phyloP scores from a whole-genome alignment of 2,329 filamentous ascomycete genomes.

The Xylogone sp. region DNA sequence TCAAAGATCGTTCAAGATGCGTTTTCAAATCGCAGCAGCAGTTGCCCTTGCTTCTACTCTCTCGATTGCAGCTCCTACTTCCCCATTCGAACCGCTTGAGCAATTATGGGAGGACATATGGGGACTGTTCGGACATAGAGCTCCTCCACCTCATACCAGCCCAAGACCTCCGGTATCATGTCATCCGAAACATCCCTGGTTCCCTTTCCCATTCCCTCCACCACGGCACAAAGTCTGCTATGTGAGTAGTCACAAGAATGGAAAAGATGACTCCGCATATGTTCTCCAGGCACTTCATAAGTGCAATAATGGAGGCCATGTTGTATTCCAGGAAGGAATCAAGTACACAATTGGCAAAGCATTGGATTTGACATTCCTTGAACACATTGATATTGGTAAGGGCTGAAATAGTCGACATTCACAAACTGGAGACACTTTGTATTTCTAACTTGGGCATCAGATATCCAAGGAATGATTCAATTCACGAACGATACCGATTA shows the following conservation, averaged over 20 bases:
- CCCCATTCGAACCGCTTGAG: conserved; percentile 11
- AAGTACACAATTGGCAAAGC: conserved; percentile 61
- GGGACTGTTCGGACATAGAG: conserved; percentile 3
- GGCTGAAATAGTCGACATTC: background rate
- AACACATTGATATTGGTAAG: conserved; percentile 57
- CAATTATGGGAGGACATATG: conserved; percentile 9
- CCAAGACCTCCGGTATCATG: conserved; percentile 17
- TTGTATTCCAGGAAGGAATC: conserved; percentile 48
- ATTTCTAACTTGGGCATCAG: conserved; percentile 26
- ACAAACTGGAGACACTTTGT: too few species aligned
- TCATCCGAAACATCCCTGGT: conserved; percentile 17
- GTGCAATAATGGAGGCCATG: conserved; percentile 59
- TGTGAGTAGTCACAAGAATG: conserved; percentile 21
- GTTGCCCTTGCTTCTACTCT: conserved; percentile 17
- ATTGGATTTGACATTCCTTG: conserved; percentile 60
- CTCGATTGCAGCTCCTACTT: conserved; percentile 16
- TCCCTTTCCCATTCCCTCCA: conserved; percentile 12
- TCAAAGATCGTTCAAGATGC: conserved; percentile 16
- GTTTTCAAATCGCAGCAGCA: conserved; percentile 16
- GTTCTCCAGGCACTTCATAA: conserved; percentile 51
- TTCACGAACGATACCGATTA: conserved; percentile 67
- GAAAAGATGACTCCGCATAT: conserved; percentile 33
- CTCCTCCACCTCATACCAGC: conserved; percentile 15
- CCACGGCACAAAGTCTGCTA: conserved; percentile 21
- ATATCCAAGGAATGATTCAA: conserved; percentile 54